Evolutionary conservation across 2,329 filamentous ascomycete species (phyloP), one percentile per base, ranked within the genome.

Genomic region (Trichoderma gracile): DNA sequence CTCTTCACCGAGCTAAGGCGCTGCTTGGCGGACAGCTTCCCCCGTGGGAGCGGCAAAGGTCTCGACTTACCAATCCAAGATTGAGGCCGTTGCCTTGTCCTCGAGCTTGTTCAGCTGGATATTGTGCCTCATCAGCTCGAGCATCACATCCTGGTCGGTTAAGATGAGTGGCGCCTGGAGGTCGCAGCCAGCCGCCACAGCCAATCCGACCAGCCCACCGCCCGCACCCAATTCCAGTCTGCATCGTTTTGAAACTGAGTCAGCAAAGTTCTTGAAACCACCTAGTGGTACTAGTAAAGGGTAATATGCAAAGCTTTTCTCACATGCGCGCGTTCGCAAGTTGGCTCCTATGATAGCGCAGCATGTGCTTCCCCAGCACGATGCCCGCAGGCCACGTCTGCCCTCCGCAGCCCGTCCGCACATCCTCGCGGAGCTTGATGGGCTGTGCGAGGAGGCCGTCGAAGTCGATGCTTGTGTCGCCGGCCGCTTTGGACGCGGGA

Each of bases 371-470:
- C 21, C 90, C 86, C 60, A 99, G 81, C 17, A 95, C 86, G 87
- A 96, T 90, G 12, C 95, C 95, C 0, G 94, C 94, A 3, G 93
- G 94, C 95, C 95, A 98, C 12, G 96, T 84, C 77, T 96, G 91
- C 2, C 95, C 95, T 55, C 95, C 95, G 76, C 95, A 98, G 66
- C 95, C 95, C 68, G 91, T 86, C 64, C 86, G 86, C 54, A 97
- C 84, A 76, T 98, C 93, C 76, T 97, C 93, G 72, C 91, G 90
- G 17, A 98, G 85, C 66, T 85, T 82, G 67, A 98, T 82, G 12
- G 90, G 88, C 54, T 84, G 79, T 21, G 81, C 77, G 40, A 97
- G 82, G 59, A 95, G 83, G 45, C 91, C 89, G 67, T 90, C 89
- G 73, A 98, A 95, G 71, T 84, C 80, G 59, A 86, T 77, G 27